phyloP scores from a whole-genome alignment of 176 grass and related monocot species.

The Alopecurus myosuroides region DNA sequence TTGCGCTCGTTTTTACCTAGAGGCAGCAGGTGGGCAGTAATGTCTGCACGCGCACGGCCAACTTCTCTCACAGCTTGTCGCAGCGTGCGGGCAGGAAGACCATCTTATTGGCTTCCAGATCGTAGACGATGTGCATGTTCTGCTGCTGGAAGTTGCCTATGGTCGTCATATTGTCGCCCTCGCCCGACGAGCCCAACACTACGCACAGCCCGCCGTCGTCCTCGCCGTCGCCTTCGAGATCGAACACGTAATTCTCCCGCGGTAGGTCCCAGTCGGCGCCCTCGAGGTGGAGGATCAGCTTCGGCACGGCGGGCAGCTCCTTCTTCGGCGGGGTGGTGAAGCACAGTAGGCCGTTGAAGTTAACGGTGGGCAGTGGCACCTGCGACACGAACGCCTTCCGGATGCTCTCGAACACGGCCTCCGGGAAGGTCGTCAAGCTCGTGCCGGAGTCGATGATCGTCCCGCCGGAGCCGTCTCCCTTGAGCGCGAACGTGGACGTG shows the following conservation, averaged over 20 bases:
- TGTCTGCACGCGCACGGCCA: too few relatives aligned
- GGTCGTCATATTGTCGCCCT: neutral
- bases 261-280: conserved; percentile 48
- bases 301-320: conserved; percentile 14
- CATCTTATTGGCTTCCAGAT: conserved; percentile 28
- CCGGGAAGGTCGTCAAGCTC: conserved; percentile 28
- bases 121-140: conserved; percentile 53
- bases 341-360: neutral
- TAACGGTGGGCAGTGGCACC: neutral
- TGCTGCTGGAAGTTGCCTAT: conserved; percentile 67
- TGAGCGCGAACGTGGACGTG: conserved; percentile 12
- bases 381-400: conserved; percentile 15
- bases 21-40: too few relatives aligned
- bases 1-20: too few relatives aligned
- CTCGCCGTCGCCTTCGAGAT: too few relatives aligned
- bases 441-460: conserved; percentile 21
- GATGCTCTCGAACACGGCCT: conserved; percentile 19
- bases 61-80: conserved; percentile 30
- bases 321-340: conserved; percentile 8
- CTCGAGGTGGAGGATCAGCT: conserved; percentile 39
- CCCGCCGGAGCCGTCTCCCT: conserved; percentile 32
- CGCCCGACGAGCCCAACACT: neutral
- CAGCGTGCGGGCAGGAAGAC: conserved; percentile 34
- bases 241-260: conserved; percentile 23
- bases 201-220: neutral